Evolutionary conservation across 176 grass and related monocot genomes (phyloP).

Genomic region (Alopecurus myosuroides): DNA sequence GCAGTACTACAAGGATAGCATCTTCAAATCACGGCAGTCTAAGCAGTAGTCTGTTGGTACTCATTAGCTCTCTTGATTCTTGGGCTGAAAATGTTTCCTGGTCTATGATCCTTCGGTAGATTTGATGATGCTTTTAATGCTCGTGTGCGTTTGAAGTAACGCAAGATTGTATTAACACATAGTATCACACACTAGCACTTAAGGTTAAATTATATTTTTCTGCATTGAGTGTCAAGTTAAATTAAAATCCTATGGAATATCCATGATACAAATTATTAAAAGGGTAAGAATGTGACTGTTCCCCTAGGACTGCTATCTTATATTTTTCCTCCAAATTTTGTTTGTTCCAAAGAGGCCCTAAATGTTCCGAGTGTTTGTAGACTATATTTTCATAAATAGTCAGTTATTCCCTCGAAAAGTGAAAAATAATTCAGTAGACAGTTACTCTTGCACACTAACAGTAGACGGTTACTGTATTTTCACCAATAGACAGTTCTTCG

Average conservation of each 20-base stretch:
- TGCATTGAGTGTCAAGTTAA: background rate
- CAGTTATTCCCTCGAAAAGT: too few relatives aligned
- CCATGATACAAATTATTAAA: background rate
- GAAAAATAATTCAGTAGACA: too few relatives aligned
- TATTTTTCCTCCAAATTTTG: background rate
- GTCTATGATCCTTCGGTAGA: background rate
- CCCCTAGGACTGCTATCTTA: background rate
- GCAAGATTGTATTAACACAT: background rate
- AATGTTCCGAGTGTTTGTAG: background rate
- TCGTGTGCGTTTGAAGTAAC: background rate
- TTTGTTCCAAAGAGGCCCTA: background rate
- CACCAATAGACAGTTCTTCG: background rate
- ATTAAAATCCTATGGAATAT: background rate
- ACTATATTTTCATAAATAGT: background rate
- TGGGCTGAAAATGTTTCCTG: background rate
- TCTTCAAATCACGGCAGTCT: constrained; percentile 64
- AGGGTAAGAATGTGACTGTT: background rate
- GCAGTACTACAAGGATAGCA: constrained; percentile 84
- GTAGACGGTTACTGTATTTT: too few relatives aligned
- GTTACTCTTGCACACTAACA: too few relatives aligned
- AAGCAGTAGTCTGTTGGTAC: constrained; percentile 26
- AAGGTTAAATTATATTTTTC: background rate
- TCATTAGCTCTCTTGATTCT: background rate
- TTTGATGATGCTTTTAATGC: background rate
- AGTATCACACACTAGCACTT: background rate